Percentiles rank a stretch among this genome's conserved stretches.
Conservation (phyloP, 352 stramenopile species). For the Phytophthora agathidicida region DNA sequence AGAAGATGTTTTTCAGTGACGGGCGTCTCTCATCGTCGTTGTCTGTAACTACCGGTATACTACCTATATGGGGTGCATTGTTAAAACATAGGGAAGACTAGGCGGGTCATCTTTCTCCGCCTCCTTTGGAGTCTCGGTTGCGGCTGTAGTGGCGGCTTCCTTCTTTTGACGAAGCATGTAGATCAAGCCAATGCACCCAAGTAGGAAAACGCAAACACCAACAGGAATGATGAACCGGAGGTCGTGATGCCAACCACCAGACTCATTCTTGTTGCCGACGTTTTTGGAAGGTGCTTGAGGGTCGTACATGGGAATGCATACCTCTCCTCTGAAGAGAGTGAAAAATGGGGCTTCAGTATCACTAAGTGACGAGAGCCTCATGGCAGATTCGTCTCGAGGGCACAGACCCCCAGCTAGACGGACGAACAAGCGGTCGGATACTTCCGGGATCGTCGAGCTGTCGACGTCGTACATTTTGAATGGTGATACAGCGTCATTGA, state of each 20-base stretch:
- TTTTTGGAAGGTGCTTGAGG: background rate
- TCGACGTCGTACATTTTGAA: conserved; percentile 25
- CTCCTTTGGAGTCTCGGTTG: conserved; percentile 41
- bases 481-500: conserved; percentile 18
- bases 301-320: conserved; percentile 20
- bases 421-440: conserved; percentile 37
- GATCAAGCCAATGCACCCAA: conserved; percentile 42
- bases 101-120: conserved; percentile 58
- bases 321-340: conserved; percentile 21
- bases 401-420: conserved; percentile 30
- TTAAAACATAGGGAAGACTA: conserved; percentile 60
- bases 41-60: no score
- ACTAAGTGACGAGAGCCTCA: background rate
- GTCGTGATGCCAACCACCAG: conserved; percentile 24
- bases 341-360: conserved; percentile 14
- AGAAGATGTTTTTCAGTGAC: no score
- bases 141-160: conserved; percentile 30
- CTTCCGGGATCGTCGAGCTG: conserved; percentile 7
- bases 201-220: conserved; percentile 51
- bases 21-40: no score
- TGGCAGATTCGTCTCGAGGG: conserved; percentile 23
- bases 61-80: conserved; percentile 25
- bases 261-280: conserved; percentile 3
- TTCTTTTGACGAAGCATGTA: conserved; percentile 50
- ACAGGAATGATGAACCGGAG: conserved; percentile 44